Evolutionary conservation across 208 protist genomes (phyloP).

Genomic region (Acanthamoeba polyphaga): DNA sequence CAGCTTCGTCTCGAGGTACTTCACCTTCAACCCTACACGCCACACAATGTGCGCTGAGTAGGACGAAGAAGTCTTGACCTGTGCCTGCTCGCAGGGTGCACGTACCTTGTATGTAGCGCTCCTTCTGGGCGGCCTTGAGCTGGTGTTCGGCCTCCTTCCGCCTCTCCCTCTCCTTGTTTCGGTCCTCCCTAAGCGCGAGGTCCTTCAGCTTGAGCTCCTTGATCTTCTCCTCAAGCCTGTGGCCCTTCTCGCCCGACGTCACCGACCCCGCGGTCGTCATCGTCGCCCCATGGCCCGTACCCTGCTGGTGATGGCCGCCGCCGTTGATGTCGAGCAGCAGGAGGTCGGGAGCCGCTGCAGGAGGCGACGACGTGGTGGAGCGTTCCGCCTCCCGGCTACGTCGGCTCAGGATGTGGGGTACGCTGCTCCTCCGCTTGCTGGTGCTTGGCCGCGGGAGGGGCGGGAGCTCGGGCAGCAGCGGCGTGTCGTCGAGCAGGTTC

Average conservation of each 20-base stretch:
- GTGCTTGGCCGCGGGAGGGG: neutral
- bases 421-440: neutral
- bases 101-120: slow-evolving; percentile 51
- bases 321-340: neutral
- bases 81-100: neutral
- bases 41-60: neutral
- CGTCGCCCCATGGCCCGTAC: neutral
- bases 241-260: neutral
- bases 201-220: slow-evolving; percentile 39
- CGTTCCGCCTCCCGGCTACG: neutral
- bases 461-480: slow-evolving; percentile 20
- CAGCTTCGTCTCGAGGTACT: slow-evolving; percentile 61
- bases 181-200: neutral
- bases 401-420: neutral
- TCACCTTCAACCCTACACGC: slow-evolving; percentile 1
- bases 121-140: slow-evolving; percentile 28
- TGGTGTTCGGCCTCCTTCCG: slow-evolving; percentile 22
- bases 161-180: neutral
- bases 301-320: neutral
- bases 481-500: slow-evolving; percentile 42
- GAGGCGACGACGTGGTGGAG: neutral
- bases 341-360: neutral
- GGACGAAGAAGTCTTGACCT: too few relatives aligned
- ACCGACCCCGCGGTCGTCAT: neutral
- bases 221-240: slow-evolving; percentile 26